Percentiles rank a stretch among this genome's conserved stretches.
These are phyloP conservation scores for Pythium rishiriense DNA, from an alignment of 352 stramenopile genomes.

Conservation along the genomic window DNA sequence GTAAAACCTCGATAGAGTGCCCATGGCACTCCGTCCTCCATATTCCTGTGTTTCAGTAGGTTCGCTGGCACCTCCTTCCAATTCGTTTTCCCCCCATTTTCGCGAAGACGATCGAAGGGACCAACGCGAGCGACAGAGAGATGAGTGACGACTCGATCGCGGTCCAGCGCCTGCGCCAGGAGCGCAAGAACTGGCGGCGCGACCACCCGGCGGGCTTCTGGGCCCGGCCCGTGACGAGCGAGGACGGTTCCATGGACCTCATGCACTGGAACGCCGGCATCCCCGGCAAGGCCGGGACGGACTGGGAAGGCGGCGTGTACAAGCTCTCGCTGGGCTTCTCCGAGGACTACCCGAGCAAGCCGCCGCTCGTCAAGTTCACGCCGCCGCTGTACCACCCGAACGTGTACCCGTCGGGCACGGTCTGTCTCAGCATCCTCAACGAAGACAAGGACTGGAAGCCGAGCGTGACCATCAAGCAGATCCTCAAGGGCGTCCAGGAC, in stretches of 20 bases:
- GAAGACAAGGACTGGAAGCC: conserved; percentile 99
- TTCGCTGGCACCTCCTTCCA: background rate
- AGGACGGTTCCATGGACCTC: conserved; percentile 96
- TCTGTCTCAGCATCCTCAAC: conserved; percentile 98
- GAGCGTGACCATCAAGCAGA: conserved; percentile 97
- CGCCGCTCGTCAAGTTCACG: conserved; percentile 98
- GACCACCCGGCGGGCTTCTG: conserved; percentile 97
- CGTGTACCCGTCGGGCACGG: conserved; percentile 96
- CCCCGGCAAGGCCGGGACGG: conserved; percentile 93
- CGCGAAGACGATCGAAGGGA: background rate
- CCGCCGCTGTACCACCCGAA: conserved; percentile 97
- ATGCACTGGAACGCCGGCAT: conserved; percentile 98
- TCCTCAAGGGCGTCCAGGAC: conserved; percentile 97
- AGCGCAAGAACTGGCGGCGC: conserved; percentile 93
- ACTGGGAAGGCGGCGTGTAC: conserved; percentile 98
- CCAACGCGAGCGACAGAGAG: background rate
- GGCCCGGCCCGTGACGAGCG: conserved; percentile 90
- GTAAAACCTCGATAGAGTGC: conserved; percentile 6
- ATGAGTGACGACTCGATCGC: conserved; percentile 91
- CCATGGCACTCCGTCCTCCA: conserved; percentile 2
- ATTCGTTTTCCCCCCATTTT: conserved; percentile 4
- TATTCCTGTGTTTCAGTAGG: conserved; percentile 4
- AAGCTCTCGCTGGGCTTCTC: conserved; percentile 97
- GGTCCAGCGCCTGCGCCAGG: conserved; percentile 88
- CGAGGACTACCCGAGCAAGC: conserved; percentile 98